Evolutionary conservation across 306 rosid genomes (phyloP).

Genomic region (Luffa acutangula): DNA sequence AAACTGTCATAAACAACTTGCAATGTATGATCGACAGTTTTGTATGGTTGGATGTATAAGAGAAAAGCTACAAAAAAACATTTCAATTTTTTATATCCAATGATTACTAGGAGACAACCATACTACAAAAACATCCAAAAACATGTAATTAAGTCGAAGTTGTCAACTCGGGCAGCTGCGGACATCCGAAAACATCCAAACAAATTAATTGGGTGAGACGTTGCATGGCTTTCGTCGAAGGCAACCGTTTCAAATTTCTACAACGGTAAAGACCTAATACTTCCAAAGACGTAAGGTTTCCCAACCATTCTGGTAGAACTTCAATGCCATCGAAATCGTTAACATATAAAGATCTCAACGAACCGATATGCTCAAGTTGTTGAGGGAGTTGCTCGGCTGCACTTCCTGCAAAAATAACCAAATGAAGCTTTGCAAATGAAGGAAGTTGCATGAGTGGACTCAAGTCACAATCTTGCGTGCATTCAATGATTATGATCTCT

Average conservation of each 20-base stretch:
- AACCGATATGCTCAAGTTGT: neutral
- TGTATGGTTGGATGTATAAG: too few species aligned
- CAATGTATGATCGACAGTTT: too few species aligned
- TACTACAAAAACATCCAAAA: too few species aligned
- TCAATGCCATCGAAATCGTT: neutral
- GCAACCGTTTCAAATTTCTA: neutral
- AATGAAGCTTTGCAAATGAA: neutral
- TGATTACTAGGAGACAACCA: too few species aligned
- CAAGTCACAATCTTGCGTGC: neutral
- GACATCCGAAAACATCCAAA: neutral
- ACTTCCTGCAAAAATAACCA: neutral
- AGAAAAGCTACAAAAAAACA: too few species aligned
- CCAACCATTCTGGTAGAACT: neutral
- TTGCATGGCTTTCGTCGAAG: neutral
- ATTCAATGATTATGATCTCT: neutral
- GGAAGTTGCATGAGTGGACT: neutral
- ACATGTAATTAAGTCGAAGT: too few species aligned
- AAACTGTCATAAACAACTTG: too few species aligned
- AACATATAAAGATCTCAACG: neutral
- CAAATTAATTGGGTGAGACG: neutral
- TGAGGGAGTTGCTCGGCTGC: neutral
- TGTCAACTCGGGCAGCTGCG: neutral
- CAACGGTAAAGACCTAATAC: neutral
- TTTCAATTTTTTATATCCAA: too few species aligned
- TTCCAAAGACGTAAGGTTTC: neutral